Evolutionary conservation across 176 grass and related monocot species (phyloP).

Genomic region (Oryza meyeriana): DNA sequence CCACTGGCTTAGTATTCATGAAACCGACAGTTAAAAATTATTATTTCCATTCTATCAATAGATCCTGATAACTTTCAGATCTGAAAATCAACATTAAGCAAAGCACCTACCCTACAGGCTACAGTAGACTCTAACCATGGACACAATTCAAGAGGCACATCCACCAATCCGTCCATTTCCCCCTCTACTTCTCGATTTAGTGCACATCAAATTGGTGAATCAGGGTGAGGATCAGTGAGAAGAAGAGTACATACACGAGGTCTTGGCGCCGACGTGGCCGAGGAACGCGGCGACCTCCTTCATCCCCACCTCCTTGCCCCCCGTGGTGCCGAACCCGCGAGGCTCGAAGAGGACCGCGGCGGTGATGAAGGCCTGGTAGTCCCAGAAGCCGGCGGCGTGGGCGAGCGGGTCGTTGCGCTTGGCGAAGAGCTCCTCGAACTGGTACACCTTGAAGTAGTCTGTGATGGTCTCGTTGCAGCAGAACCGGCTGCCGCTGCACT

Average conservation of each 20-base stretch:
- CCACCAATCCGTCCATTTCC: neutral
- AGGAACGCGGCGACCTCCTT: slow-evolving; percentile 93
- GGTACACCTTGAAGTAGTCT: slow-evolving; percentile 77
- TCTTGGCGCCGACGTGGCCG: slow-evolving; percentile 78
- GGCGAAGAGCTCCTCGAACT: slow-evolving; percentile 92
- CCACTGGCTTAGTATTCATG: neutral
- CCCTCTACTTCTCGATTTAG: neutral
- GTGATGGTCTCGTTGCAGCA: slow-evolving; percentile 86
- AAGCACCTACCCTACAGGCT: neutral
- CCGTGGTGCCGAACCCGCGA: slow-evolving; percentile 81
- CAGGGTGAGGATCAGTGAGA: neutral
- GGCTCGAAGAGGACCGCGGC: slow-evolving; percentile 67
- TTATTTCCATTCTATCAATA: neutral
- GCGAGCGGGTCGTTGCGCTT: slow-evolving; percentile 53
- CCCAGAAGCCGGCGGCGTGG: slow-evolving; percentile 76
- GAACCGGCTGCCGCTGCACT: slow-evolving; percentile 73
- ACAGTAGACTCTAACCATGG: neutral
- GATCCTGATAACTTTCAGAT: neutral
- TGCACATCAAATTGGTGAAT: neutral
- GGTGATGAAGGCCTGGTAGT: slow-evolving; percentile 74
- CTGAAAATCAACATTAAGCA: neutral
- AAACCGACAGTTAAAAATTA: neutral
- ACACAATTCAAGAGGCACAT: neutral
- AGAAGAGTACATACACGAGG: slow-evolving; percentile 50
- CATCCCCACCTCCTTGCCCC: slow-evolving; percentile 56